Evolutionary conservation across 179 eudicot genomes (phyloP).

Genomic region (Silene coronaria): DNA sequence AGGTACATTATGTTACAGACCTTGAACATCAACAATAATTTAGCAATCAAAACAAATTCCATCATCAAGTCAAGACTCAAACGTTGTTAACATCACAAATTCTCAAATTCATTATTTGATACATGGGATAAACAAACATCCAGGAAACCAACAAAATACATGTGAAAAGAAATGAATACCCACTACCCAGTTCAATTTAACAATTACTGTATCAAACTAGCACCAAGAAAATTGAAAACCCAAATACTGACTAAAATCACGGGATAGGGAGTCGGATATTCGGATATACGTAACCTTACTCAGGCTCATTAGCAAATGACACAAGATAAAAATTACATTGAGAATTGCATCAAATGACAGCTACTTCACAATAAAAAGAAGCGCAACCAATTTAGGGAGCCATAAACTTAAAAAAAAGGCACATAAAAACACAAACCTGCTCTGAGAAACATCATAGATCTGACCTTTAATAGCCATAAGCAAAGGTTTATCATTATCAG

Average conservation of each 20-base stretch:
- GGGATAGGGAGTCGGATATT: not conserved
- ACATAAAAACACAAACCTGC: slow-evolving; percentile 39
- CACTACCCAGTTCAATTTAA: not conserved
- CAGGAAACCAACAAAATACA: not conserved
- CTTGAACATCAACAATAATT: not conserved
- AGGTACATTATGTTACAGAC: not conserved
- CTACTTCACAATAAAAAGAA: too few species aligned
- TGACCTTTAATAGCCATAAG: slow-evolving; percentile 81
- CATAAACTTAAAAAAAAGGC: not conserved
- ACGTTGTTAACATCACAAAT: not conserved
- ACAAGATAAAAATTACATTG: not conserved
- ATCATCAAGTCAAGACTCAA: not conserved
- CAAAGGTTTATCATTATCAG: slow-evolving; percentile 61
- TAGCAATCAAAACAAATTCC: not conserved
- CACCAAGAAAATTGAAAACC: too few species aligned
- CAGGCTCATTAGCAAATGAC: too few species aligned
- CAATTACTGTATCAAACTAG: too few species aligned
- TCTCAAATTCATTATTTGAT: not conserved
- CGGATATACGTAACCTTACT: not conserved
- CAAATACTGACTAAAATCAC: too few species aligned
- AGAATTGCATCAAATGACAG: not conserved
- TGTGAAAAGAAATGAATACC: not conserved
- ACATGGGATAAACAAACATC: not conserved
- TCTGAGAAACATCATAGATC: slow-evolving; percentile 80
- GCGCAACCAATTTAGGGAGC: not conserved